These are phyloP conservation scores for Eimeria maxima DNA, from an alignment of 169 alveolate species.

Conservation along the genomic window DNA sequence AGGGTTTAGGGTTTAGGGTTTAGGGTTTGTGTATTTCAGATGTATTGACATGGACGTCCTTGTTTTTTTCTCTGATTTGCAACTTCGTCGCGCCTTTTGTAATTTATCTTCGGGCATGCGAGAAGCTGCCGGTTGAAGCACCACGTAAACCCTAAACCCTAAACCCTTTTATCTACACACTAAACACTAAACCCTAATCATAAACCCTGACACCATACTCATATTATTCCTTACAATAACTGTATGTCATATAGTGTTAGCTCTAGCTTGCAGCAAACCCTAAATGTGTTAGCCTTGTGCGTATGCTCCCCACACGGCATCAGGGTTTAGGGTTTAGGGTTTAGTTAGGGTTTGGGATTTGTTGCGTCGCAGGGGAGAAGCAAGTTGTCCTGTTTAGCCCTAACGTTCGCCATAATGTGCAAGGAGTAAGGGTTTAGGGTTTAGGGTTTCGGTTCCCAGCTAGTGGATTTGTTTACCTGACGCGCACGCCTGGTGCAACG, in stretches of 20 bases:
- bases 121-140: conserved; percentile 51
- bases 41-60: conserved; percentile 67
- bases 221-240: not conserved
- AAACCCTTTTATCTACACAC: not conserved
- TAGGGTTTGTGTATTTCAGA: conserved; percentile 66
- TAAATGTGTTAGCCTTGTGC: not conserved
- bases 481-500: not conserved
- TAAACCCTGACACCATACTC: not conserved
- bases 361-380: conserved; percentile 35
- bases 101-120: conserved; percentile 72
- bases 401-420: not conserved
- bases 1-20: conserved; percentile 54
- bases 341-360: not conserved
- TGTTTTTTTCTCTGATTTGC: conserved; percentile 76
- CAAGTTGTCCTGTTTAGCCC: conserved; percentile 60
- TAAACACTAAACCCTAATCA: not conserved
- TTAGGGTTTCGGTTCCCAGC: not conserved
- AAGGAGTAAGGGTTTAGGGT: not conserved
- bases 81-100: conserved; percentile 78
- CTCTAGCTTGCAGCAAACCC: not conserved
- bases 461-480: not conserved
- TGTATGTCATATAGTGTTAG: too few relatives aligned
- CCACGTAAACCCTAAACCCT: conserved; percentile 16
- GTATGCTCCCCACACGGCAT: too few relatives aligned
- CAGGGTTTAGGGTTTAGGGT: conserved; percentile 19